Base-by-base conservation (phyloP, 2,329 filamentous ascomycete species). In the Fusarium secorum region DNA sequence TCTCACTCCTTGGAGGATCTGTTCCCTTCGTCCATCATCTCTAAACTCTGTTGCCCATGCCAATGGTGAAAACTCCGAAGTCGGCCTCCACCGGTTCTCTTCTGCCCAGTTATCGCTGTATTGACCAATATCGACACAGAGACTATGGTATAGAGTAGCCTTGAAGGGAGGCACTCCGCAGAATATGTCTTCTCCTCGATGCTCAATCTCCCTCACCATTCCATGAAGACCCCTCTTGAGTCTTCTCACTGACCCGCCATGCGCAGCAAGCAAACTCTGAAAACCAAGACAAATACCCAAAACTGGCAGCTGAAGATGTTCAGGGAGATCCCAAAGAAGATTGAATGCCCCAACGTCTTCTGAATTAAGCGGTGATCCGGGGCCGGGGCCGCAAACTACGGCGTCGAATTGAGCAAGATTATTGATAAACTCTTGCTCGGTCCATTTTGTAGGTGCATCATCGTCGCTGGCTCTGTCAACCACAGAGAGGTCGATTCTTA, bases 271-370 rank as follows among this genome's bases (percentile, higher is more conserved):
- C 46, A 97, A 83, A 74, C 92, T 95, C 81, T 98, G 95, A 70
- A 97, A 97, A 0, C 95, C 95, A 0, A 97, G 86, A 74, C 95
- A 97, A 45, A 98, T 93, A 1, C 95, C 96, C 36, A 99, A 84
- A 1, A 97, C 90, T 0, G 96, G 96, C 4, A 97, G 74, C 15
- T 90, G 70, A 20, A 90, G 79, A 7, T 85, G 81, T 5, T 87
- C 85, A 4, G 84, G 80, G 20, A 95, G 83, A 10, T 82, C 81
- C 94, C 95, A 98, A 8, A 98, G 84, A 68, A 89, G 83, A 59
- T 85, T 86, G 83, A 97, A 96, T 44, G 96, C 85, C 14, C 96
- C 96, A 39, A 97, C 90, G 80, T 98, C 95, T n/a, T 84, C 82
- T 11, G 87, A 80, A 63, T 89, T 87, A 48, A 86, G 86, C 1